Evolutionary conservation across 73 alveolate genomes (phyloP), one percentile per base, ranked within the genome.

Genomic region (Paramecium tetraurelia): DNA sequence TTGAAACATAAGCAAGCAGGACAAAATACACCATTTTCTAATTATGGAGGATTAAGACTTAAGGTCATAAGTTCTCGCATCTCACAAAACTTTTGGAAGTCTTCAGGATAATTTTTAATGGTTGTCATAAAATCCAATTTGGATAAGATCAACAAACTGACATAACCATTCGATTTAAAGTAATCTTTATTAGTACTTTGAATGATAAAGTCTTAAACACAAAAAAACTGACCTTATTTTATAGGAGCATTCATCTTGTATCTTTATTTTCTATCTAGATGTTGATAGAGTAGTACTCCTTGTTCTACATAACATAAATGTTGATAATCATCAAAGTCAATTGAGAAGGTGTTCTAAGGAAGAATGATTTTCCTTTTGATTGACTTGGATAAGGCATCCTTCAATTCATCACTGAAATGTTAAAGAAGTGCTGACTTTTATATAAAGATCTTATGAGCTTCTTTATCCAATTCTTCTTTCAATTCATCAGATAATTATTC

Each of bases 401-500:
- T 80, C 4, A 80, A 43, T 10, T 80, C 90, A 14, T 40, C 38
- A 41, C 63, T 80, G 36, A 80, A 80, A 46, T 24, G 48, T 35
- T 80, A 31, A 21, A 80, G 44, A 40, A 80, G 9, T 8, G 46
- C 90, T 44, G 90, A 80, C 14, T 80, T 80, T 46, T 80, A 3
- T 0, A 80, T 48, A 22, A 80, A 80, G 33, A 80, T 24, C 16
- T 80, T 44, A 24, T 80, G 90, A 0, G 72, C 90, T 80, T 80
- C 46, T 35, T 80, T 80, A 22, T 80, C 90, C 12, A 80, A 46
- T 41, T 41, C 70, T 35, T 80, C 90, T 46, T 80, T 80, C 8
- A 80, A 48, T 44, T 80, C 90, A 22, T 80, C 90, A 22, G 90
- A 80, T 80, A 80, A 80, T 43, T 41, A 46, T 46, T 80, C 76